Evolutionary conservation across 2,329 filamentous ascomycete species (phyloP).

Genomic region (Thelonectria rubi): DNA sequence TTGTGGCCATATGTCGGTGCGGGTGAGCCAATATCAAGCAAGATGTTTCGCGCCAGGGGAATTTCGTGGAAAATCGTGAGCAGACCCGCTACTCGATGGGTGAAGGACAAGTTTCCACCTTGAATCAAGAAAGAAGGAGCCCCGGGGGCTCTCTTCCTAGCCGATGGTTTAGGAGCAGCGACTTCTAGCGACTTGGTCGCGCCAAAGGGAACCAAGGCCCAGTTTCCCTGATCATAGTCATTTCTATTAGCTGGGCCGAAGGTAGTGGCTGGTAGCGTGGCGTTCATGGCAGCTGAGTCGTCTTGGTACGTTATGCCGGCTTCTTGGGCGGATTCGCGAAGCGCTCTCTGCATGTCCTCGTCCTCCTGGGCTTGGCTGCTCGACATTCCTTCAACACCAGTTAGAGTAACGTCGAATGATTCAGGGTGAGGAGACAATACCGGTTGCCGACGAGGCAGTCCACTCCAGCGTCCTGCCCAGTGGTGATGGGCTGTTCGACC

Average conservation of each 20-base stretch:
- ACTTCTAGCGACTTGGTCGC: conserved; percentile 37
- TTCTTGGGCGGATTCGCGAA: conserved; percentile 64
- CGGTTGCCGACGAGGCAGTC: conserved; percentile 53
- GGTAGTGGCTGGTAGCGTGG: conserved; percentile 51
- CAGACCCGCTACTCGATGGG: conserved; percentile 61
- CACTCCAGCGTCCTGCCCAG: conserved; percentile 62
- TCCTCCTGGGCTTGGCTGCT: conserved; percentile 58
- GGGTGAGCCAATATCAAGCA: conserved; percentile 56
- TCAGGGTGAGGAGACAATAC: conserved; percentile 45
- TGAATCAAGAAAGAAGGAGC: conserved; percentile 62
- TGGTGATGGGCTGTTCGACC: conserved; percentile 66
- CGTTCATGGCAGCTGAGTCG: conserved; percentile 60
- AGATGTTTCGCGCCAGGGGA: conserved; percentile 64
- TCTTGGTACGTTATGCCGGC: conserved; percentile 58
- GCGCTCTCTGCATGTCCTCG: conserved; percentile 63
- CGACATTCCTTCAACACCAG: conserved; percentile 47
- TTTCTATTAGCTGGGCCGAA: conserved; percentile 69
- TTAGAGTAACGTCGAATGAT: conserved; percentile 37
- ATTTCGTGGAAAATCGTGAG: conserved; percentile 69
- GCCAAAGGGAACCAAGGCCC: conserved; percentile 65
- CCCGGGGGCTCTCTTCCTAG: conserved; percentile 52
- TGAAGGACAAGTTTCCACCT: conserved; percentile 43
- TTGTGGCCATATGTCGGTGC: conserved; percentile 63
- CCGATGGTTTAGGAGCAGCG: conserved; percentile 48
- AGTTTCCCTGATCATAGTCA: conserved; percentile 64